Percentiles rank a stretch among this genome's conserved stretches.
Evolutionary conservation across 345 rosid genomes (phyloP).

Genomic region (Turritis glabra): DNA sequence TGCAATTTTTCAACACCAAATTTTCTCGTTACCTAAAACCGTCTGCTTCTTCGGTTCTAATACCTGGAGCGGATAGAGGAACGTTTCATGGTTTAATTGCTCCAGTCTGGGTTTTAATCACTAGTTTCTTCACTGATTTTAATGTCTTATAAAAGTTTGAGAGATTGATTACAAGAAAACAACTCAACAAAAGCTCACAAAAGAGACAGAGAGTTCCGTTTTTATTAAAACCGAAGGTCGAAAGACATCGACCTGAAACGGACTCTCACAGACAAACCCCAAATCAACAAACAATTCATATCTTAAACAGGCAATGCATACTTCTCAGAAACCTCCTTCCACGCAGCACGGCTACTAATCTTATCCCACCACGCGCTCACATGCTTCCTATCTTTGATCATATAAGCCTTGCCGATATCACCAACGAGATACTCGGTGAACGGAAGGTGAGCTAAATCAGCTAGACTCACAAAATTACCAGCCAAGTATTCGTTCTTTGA

Average conservation of each 20-base stretch:
- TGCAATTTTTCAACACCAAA: too few relatives aligned
- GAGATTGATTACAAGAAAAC: too few relatives aligned
- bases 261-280: background rate
- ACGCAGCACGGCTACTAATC: constrained; percentile 58
- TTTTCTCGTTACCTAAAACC: too few relatives aligned
- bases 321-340: constrained; percentile 54
- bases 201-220: background rate
- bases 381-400: constrained; percentile 58
- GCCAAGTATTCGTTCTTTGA: constrained; percentile 59
- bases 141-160: background rate
- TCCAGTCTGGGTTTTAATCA: background rate
- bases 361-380: constrained; percentile 71
- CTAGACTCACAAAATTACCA: constrained; percentile 64
- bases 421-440: constrained; percentile 58
- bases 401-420: constrained; percentile 43
- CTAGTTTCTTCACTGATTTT: background rate
- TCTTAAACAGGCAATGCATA: constrained; percentile 18
- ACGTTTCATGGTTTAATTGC: too few relatives aligned
- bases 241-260: constrained; percentile 4
- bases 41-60: too few relatives aligned
- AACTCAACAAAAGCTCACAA: too few relatives aligned
- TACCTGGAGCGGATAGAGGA: too few relatives aligned
- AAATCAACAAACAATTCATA: constrained; percentile 8
- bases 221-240: constrained; percentile 21
- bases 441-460: constrained; percentile 65